phyloP scores from a whole-genome alignment of 495 filamentous ascomycete species.

The Stereocaulon alpinum region DNA sequence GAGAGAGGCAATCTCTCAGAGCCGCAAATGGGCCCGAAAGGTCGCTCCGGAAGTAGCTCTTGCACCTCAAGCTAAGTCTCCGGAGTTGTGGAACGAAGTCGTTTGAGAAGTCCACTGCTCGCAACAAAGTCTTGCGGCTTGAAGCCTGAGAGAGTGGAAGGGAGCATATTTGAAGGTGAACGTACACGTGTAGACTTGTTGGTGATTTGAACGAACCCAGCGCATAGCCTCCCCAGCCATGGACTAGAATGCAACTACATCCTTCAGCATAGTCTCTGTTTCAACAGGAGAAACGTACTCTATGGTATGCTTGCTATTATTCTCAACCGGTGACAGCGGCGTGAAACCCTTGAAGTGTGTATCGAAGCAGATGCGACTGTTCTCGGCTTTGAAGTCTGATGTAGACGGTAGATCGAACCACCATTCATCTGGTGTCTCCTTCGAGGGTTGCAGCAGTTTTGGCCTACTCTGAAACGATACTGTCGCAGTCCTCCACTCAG shows the following conservation, averaged over 20 bases:
- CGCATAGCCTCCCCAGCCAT: slow-evolving; percentile 23
- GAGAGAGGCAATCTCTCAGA: too few species aligned
- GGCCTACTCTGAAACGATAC: neutral
- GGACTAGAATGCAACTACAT: slow-evolving; percentile 20
- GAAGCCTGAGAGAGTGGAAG: too few species aligned
- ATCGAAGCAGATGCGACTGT: neutral
- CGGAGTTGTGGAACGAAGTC: too few species aligned
- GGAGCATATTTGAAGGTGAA: too few species aligned
- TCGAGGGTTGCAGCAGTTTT: neutral
- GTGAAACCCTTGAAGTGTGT: slow-evolving; percentile 14
- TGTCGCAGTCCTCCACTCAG: neutral
- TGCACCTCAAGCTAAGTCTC: too few species aligned
- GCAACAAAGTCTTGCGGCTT: too few species aligned
- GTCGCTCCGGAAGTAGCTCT: too few species aligned
- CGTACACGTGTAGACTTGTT: slow-evolving; percentile 12
- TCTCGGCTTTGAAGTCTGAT: neutral
- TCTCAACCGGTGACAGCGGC: neutral
- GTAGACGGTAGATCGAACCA: neutral
- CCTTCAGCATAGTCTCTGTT: neutral
- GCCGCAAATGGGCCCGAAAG: too few species aligned
- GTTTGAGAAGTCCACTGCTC: too few species aligned
- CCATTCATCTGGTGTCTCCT: neutral
- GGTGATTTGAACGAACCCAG: slow-evolving; percentile 22
- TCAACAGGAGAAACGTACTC: neutral
- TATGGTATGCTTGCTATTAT: neutral